These are phyloP conservation scores for Neurospora hispaniola DNA, from an alignment of 495 filamentous ascomycete genomes.

Conservation along the genomic window DNA sequence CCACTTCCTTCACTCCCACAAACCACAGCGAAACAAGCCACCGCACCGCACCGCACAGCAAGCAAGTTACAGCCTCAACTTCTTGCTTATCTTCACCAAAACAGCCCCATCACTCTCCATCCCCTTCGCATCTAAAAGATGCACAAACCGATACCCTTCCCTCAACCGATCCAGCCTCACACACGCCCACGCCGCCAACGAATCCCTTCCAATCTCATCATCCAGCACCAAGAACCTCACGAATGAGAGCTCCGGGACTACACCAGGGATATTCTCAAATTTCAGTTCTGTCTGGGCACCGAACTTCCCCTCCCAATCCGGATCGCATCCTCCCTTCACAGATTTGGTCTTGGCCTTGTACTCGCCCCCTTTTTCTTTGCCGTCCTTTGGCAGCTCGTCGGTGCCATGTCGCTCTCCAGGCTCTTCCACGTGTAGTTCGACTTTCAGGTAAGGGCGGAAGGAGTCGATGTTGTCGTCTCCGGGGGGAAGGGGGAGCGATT, in stretches of 20 bases:
- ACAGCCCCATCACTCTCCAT: constrained; percentile 50
- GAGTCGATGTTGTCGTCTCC: constrained; percentile 41
- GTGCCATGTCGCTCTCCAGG: constrained; percentile 35
- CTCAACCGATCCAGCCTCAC: constrained; percentile 71
- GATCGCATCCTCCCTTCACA: constrained; percentile 43
- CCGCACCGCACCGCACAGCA: too few species aligned
- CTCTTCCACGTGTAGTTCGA: constrained; percentile 71
- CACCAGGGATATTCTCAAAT: constrained; percentile 50
- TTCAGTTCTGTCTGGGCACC: constrained; percentile 28
- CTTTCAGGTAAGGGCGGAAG: constrained; percentile 74
- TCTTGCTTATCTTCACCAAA: constrained; percentile 58
- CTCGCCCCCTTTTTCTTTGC: constrained; percentile 42
- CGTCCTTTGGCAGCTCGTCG: constrained; percentile 19
- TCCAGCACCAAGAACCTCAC: constrained; percentile 81
- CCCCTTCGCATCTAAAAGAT: constrained; percentile 56
- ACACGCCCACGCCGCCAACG: constrained; percentile 78
- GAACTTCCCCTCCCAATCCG: constrained; percentile 41
- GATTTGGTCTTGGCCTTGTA: constrained; percentile 62
- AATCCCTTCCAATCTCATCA: constrained; percentile 62
- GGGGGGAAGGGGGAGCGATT: constrained; percentile 44
- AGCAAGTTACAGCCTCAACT: constrained; percentile 18
- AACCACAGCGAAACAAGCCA: too few species aligned
- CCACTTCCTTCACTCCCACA: too few species aligned
- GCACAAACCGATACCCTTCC: constrained; percentile 65
- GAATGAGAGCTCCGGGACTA: constrained; percentile 73